Evolutionary conservation across 2,329 filamentous ascomycete species (phyloP).

Genomic region (Clonostachys rhizophaga): DNA sequence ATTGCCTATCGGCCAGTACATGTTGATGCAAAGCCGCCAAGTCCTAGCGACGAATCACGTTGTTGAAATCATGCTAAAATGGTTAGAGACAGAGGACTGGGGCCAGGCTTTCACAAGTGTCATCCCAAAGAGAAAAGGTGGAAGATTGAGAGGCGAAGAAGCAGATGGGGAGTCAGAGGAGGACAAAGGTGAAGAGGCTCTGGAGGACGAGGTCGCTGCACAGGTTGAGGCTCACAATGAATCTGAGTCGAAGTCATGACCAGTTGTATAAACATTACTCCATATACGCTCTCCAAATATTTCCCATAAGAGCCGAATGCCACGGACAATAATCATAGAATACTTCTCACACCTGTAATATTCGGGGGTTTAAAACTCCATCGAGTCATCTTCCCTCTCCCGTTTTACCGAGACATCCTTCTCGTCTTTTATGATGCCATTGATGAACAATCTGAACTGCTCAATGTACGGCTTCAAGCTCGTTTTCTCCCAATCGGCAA

Average conservation of each 20-base stretch:
- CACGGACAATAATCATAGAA: too few relatives aligned
- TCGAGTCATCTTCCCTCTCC: slow-evolving; percentile 45
- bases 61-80: slow-evolving; percentile 91
- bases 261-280: too few relatives aligned
- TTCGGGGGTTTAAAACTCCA: slow-evolving; percentile 42
- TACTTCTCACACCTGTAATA: too few relatives aligned
- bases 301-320: too few relatives aligned
- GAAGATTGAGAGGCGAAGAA: slow-evolving; percentile 48
- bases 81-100: slow-evolving; percentile 90
- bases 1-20: slow-evolving; percentile 90
- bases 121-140: slow-evolving; percentile 88
- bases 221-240: slow-evolving; percentile 1
- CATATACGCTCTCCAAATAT: too few relatives aligned
- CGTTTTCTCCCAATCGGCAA: slow-evolving; percentile 95
- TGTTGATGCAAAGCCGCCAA: slow-evolving; percentile 82
- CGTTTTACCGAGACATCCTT: slow-evolving; percentile 49
- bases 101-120: slow-evolving; percentile 81
- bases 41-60: slow-evolving; percentile 95
- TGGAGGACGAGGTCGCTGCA: slow-evolving; percentile 17
- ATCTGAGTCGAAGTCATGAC: too few relatives aligned
- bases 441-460: slow-evolving; percentile 79
- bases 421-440: slow-evolving; percentile 72
- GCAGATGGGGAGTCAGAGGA: slow-evolving; percentile 6
- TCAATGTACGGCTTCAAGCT: slow-evolving; percentile 90
- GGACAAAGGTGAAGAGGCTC: slow-evolving; percentile 10